Evolutionary conservation across 306 rosid genomes (phyloP).

Genomic region (Cucurbita argyrosperma): DNA sequence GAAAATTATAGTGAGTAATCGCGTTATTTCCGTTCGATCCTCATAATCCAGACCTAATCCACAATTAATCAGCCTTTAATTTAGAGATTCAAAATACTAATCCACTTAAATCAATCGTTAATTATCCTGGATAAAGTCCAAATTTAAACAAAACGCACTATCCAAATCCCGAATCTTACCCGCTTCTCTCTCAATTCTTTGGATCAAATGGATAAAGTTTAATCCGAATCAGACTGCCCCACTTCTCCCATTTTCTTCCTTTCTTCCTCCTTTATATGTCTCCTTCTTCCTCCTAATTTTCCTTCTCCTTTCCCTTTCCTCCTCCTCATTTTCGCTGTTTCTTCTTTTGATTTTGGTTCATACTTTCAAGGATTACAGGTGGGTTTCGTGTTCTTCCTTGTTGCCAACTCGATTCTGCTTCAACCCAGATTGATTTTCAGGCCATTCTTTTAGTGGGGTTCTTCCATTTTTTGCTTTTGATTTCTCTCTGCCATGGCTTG

Average conservation of each 20-base stretch:
- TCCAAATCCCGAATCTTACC: neutral
- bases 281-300: neutral
- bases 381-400: neutral
- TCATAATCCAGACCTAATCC: neutral
- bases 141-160: neutral
- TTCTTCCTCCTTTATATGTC: neutral
- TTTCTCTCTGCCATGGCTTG: slow-evolving; percentile 17
- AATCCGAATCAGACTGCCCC: neutral
- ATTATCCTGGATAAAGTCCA: neutral
- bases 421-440: neutral
- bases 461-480: slow-evolving; percentile 13
- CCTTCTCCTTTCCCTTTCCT: neutral
- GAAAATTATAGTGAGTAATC: neutral
- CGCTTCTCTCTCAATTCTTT: neutral
- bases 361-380: neutral
- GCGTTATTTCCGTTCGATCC: neutral
- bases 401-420: neutral
- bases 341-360: neutral
- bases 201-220: slow-evolving; percentile 4
- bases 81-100: neutral
- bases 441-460: slow-evolving; percentile 1
- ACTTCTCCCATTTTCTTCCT: neutral
- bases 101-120: neutral
- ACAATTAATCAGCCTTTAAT: neutral
- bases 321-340: neutral